Conservation (phyloP, 2,329 filamentous ascomycete genomes). For the Trichoderma koningiopsis region DNA sequence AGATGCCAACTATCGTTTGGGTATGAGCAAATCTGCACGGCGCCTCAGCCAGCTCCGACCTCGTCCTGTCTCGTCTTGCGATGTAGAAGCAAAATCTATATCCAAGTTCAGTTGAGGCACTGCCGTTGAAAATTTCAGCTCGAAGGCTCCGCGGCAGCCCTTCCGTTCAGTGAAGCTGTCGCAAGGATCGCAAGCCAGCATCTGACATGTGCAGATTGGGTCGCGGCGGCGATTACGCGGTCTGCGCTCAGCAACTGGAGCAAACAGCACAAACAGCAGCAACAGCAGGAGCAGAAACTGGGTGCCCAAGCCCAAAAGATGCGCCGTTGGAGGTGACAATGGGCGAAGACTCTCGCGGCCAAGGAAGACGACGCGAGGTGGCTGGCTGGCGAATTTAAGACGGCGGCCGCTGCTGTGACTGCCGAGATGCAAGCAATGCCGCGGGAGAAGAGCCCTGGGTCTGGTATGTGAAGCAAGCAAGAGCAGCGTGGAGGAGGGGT, state of each 20-base stretch:
- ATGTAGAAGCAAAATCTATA: constrained; percentile 29
- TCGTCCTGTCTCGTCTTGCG: constrained; percentile 29
- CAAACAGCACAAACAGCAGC: background rate
- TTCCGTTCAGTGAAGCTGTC: constrained; percentile 27
- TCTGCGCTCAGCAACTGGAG: constrained; percentile 15
- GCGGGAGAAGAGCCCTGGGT: background rate
- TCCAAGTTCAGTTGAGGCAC: constrained; percentile 30
- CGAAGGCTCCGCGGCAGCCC: constrained; percentile 28
- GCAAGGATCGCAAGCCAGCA: constrained; percentile 24
- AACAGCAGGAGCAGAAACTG: background rate
- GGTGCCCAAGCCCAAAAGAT: constrained; percentile 2
- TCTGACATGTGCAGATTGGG: constrained; percentile 13
- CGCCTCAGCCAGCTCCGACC: constrained; percentile 22
- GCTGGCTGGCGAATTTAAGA: background rate
- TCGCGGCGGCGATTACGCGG: constrained; percentile 14
- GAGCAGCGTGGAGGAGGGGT: constrained; percentile 20
- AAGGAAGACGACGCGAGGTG: background rate
- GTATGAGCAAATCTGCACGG: constrained; percentile 29
- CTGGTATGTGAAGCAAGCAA: constrained; percentile 7
- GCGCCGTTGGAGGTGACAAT: background rate
- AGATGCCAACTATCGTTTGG: background rate
- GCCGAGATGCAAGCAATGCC: constrained; percentile 22
- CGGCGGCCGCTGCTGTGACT: background rate
- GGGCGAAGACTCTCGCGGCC: background rate
- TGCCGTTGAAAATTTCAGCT: constrained; percentile 27